Evolutionary conservation across 2,329 filamentous ascomycete genomes (phyloP).

Genomic region (Endothia cerciana): DNA sequence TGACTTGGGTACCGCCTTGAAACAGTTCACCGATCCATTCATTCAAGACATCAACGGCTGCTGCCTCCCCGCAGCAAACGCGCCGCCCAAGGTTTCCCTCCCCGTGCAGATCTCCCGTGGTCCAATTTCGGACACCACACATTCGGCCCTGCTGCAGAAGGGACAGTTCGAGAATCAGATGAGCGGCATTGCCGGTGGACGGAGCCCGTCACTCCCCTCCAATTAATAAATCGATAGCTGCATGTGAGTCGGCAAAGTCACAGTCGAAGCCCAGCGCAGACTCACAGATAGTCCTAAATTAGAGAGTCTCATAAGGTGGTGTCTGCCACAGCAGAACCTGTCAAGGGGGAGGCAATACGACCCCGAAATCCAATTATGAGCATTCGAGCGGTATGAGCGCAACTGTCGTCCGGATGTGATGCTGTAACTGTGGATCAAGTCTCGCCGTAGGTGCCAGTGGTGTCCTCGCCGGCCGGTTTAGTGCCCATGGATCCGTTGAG

Average conservation of each 20-base stretch:
- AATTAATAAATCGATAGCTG: not conserved
- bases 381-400: not conserved
- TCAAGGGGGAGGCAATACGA: not conserved
- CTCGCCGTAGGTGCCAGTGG: constrained; percentile 28
- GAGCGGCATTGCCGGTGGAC: not conserved
- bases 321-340: not conserved
- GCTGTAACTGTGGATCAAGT: not conserved
- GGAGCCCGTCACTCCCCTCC: not conserved
- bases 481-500: constrained; percentile 29
- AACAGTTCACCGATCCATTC: not conserved
- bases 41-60: not conserved
- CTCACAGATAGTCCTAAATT: not conserved
- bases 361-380: not conserved
- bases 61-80: not conserved
- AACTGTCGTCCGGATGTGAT: not conserved
- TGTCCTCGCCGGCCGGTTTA: constrained; percentile 23
- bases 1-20: not conserved
- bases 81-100: not conserved
- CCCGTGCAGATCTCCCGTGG: not conserved
- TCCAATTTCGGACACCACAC: not conserved
- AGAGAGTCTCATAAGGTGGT: not conserved
- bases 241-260: not conserved
- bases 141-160: not conserved
- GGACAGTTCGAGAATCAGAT: not conserved
- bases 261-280: not conserved